Evolutionary conservation across 2,329 filamentous ascomycete species (phyloP).

Genomic region (Ceratocystis eucalypticola): DNA sequence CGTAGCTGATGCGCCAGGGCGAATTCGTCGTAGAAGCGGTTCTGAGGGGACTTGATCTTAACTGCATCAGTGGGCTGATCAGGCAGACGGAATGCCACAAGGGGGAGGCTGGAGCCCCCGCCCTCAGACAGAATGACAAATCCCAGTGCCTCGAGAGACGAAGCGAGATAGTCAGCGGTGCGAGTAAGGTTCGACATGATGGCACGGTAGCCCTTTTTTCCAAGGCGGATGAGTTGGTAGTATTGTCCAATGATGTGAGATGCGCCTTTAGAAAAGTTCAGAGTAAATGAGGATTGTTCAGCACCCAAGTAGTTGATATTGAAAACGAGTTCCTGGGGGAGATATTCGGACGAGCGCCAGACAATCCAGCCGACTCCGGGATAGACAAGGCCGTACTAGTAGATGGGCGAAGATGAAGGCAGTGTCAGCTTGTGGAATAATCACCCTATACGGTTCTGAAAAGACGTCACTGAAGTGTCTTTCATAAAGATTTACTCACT

Average conservation of each 20-base stretch:
- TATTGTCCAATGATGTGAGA: slow-evolving; percentile 94
- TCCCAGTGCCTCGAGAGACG: slow-evolving; percentile 56
- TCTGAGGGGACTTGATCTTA: slow-evolving; percentile 26
- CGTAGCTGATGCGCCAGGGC: slow-evolving; percentile 73
- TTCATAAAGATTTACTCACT: slow-evolving; percentile 24
- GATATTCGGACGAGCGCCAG: slow-evolving; percentile 70
- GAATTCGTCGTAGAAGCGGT: slow-evolving; percentile 60
- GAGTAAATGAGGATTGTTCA: slow-evolving; percentile 86
- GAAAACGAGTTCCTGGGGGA: slow-evolving; percentile 88
- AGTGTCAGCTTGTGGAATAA: neutral
- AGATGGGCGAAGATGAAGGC: neutral
- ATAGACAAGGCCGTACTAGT: slow-evolving; percentile 52
- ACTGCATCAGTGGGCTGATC: slow-evolving; percentile 34
- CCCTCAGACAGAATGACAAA: slow-evolving; percentile 82
- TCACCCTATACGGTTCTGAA: neutral
- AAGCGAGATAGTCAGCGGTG: slow-evolving; percentile 74
- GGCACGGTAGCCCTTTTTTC: slow-evolving; percentile 77
- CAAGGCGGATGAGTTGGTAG: slow-evolving; percentile 90
- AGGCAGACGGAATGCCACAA: slow-evolving; percentile 75
- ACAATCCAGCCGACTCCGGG: slow-evolving; percentile 90
- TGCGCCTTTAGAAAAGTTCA: slow-evolving; percentile 94
- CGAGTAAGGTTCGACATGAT: slow-evolving; percentile 93
- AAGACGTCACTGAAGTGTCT: neutral
- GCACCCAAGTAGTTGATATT: slow-evolving; percentile 98
- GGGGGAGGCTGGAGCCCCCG: slow-evolving; percentile 63